These are phyloP conservation scores for Pichia sp. DNA, from an alignment of 1,139 yeast genomes.

Conservation along the genomic window DNA sequence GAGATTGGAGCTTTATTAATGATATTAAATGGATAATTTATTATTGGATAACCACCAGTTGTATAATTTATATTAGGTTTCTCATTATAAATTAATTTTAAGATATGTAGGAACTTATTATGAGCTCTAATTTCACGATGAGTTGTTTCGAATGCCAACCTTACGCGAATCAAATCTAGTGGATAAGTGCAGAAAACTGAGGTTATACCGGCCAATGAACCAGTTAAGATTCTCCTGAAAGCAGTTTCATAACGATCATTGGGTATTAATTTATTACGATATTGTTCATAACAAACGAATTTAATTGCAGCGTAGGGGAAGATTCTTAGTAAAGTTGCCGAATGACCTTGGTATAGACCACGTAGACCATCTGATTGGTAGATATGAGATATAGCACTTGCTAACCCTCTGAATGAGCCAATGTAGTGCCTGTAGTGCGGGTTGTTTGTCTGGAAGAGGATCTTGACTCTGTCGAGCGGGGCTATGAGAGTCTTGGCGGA, in stretches of 20 bases:
- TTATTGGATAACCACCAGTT: conserved; percentile 21
- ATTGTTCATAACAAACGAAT: conserved; percentile 95
- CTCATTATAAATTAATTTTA: conserved; percentile 53
- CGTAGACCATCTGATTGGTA: conserved; percentile 61
- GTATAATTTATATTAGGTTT: conserved; percentile 35
- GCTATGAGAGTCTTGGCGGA: conserved; percentile 94
- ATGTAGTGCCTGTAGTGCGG: conserved; percentile 79
- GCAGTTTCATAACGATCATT: conserved; percentile 69
- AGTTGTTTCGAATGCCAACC: conserved; percentile 81
- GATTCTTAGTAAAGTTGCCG: conserved; percentile 81
- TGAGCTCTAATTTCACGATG: conserved; percentile 29
- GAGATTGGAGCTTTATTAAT: conserved; percentile 40
- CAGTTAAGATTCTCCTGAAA: conserved; percentile 73
- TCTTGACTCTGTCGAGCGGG: conserved; percentile 90
- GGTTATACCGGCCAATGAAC: conserved; percentile 81
- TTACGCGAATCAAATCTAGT: conserved; percentile 78
- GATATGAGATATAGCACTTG: conserved; percentile 64
- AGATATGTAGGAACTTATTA: conserved; percentile 52
- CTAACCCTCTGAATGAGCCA: conserved; percentile 73
- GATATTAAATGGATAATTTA: conserved; percentile 28
- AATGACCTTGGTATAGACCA: conserved; percentile 93
- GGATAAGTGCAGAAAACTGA: conserved; percentile 92
- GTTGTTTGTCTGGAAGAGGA: conserved; percentile 88
- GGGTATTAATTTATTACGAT: conserved; percentile 73
- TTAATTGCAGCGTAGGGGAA: conserved; percentile 97